These are phyloP conservation scores for Lizonia empirigonia DNA, from an alignment of 2,329 filamentous ascomycete species.

Conservation along the genomic window DNA sequence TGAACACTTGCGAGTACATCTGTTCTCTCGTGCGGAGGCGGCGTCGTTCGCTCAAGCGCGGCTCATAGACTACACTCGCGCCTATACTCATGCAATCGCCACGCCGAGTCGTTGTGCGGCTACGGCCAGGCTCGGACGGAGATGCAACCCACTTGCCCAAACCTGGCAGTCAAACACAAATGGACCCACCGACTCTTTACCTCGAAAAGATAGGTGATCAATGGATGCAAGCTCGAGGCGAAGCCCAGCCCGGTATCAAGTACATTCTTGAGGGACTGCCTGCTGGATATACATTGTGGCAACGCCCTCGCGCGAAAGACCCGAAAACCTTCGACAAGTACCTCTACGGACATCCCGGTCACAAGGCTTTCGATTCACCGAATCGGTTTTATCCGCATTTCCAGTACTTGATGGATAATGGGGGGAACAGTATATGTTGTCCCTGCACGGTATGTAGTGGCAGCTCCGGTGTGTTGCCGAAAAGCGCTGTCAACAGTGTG, in stretches of 20 bases:
- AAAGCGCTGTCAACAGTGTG: slow-evolving; percentile 13
- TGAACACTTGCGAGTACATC: not conserved
- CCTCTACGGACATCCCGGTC: slow-evolving; percentile 62
- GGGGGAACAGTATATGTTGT: slow-evolving; percentile 51
- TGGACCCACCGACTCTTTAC: slow-evolving; percentile 53
- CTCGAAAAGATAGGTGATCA: slow-evolving; percentile 54
- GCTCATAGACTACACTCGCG: no score
- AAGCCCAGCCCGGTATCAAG: slow-evolving; percentile 42
- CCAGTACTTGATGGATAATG: slow-evolving; percentile 59
- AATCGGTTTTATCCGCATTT: slow-evolving; percentile 64
- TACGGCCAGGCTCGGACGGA: slow-evolving; percentile 42
- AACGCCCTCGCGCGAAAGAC: slow-evolving; percentile 53
- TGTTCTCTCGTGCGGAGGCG: no score
- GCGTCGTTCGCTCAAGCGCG: not conserved
- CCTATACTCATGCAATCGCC: slow-evolving; percentile 12
- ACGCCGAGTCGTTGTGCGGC: slow-evolving; percentile 27
- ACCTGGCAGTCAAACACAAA: slow-evolving; percentile 31
- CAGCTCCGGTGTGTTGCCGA: slow-evolving; percentile 25
- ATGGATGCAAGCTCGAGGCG: slow-evolving; percentile 55
- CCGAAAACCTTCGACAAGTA: slow-evolving; percentile 58
- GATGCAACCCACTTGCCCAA: slow-evolving; percentile 40
- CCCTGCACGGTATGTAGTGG: slow-evolving; percentile 56
- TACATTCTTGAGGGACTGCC: slow-evolving; percentile 62
- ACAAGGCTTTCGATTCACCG: slow-evolving; percentile 59
- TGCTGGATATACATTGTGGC: slow-evolving; percentile 59